Percentiles rank a stretch among this genome's conserved stretches.
These are phyloP conservation scores for Madurella mycetomatis DNA, from an alignment of 2,329 filamentous ascomycete genomes.

Conservation along the genomic window DNA sequence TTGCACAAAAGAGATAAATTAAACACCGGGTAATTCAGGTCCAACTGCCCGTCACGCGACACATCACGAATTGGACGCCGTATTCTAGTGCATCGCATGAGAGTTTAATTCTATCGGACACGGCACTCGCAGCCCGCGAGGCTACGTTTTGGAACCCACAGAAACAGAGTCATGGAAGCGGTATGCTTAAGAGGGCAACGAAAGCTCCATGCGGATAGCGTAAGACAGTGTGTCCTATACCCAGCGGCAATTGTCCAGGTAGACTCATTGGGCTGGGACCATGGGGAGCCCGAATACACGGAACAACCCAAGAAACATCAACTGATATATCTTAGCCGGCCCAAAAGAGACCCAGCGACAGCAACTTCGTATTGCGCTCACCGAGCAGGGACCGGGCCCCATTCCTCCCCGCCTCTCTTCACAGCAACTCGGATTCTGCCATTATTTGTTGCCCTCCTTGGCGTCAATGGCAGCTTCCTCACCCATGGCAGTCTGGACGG, in stretches of 20 bases:
- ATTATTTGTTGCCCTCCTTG: conserved; percentile 73
- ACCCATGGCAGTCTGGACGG: conserved; percentile 92
- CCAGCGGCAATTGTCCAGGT: conserved; percentile 45
- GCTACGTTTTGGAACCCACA: conserved; percentile 27
- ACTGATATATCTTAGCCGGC: conserved; percentile 19
- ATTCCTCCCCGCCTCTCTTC: conserved; percentile 2
- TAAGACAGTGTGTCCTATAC: conserved; percentile 32
- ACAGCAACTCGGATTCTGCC: background rate
- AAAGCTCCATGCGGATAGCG: conserved; percentile 31
- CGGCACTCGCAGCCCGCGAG: conserved; percentile 32
- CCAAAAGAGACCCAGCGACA: conserved; percentile 12
- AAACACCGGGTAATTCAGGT: too few relatives aligned
- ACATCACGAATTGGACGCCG: background rate
- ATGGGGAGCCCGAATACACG: conserved; percentile 11
- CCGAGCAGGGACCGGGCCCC: conserved; percentile 12
- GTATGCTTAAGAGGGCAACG: conserved; percentile 34
- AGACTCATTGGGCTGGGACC: conserved; percentile 25
- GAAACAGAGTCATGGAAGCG: conserved; percentile 2
- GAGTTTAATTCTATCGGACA: conserved; percentile 36
- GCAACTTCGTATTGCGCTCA: conserved; percentile 12
- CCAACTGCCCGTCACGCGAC: background rate
- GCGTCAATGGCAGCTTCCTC: conserved; percentile 89
- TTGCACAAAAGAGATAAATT: too few relatives aligned
- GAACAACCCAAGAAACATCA: conserved; percentile 23
- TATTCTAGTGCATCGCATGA: background rate